Percentiles rank a stretch among this genome's conserved stretches.
Evolutionary conservation across 2,329 filamentous ascomycete species (phyloP).

Genomic region (Microcyclospora pomicola): DNA sequence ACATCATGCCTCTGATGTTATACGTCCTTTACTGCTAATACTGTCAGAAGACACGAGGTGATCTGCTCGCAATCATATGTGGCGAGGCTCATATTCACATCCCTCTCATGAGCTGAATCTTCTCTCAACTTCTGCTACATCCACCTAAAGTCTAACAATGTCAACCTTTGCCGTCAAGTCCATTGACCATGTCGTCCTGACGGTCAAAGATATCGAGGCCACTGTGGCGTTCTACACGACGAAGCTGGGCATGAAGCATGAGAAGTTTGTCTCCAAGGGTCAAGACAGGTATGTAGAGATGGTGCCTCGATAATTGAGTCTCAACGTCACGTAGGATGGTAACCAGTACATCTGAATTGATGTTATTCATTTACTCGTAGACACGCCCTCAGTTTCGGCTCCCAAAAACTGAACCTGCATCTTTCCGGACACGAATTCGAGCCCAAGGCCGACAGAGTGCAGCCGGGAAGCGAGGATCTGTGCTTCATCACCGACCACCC

Average conservation of each 20-base stretch:
- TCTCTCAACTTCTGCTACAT: too few species aligned
- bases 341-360: conserved; percentile 13
- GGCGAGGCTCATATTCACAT: too few species aligned
- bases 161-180: conserved; percentile 24
- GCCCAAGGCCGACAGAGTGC: conserved; percentile 41
- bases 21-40: too few species aligned
- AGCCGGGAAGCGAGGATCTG: conserved; percentile 45
- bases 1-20: too few species aligned
- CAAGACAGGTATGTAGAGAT: conserved; percentile 10
- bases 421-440: conserved; percentile 45
- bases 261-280: conserved; percentile 33
- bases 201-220: conserved; percentile 36
- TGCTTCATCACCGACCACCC: conserved; percentile 44
- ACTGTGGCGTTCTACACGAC: conserved; percentile 43
- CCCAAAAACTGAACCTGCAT: conserved; percentile 50
- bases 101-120: too few species aligned
- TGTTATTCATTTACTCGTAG: conserved; percentile 21
- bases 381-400: conserved; percentile 43
- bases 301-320: too few species aligned
- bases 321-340: background rate
- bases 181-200: conserved; percentile 49
- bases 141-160: conserved; percentile 4
- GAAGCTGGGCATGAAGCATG: conserved; percentile 43
- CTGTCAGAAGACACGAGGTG: too few species aligned
- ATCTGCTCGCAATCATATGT: too few species aligned